Conservation (phyloP, 805 yeast species). For the Starmera quercuum region DNA sequence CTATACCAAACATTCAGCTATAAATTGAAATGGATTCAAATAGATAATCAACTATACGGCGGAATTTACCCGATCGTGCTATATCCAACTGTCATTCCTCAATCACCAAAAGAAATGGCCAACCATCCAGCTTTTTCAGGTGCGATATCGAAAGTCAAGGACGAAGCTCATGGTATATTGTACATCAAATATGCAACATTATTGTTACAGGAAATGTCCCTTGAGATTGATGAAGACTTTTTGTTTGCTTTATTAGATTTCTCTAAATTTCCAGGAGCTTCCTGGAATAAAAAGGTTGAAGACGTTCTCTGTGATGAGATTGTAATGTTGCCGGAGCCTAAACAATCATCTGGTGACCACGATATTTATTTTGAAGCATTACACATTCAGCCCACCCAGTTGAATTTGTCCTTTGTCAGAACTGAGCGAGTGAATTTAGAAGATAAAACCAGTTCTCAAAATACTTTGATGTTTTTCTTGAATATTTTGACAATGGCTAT, state of each 20-base stretch:
- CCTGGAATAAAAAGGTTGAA: conserved; percentile 47
- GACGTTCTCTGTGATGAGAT: conserved; percentile 55
- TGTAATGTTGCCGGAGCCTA: conserved; percentile 66
- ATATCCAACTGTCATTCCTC: conserved; percentile 87
- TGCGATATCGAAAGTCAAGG: conserved; percentile 76
- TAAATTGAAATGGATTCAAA: conserved; percentile 89
- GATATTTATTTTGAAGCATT: conserved; percentile 90
- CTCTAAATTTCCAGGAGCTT: conserved; percentile 71
- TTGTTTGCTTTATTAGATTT: conserved; percentile 76
- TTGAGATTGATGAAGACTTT: conserved; percentile 93
- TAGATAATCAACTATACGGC: conserved; percentile 87
- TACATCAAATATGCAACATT: conserved; percentile 89
- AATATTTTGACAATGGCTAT: conserved; percentile 93
- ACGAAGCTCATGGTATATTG: conserved; percentile 82
- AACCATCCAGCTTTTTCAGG: conserved; percentile 89
- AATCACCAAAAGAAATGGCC: conserved; percentile 73
- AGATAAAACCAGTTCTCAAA: conserved; percentile 53
- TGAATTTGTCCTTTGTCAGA: conserved; percentile 85
- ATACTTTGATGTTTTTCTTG: conserved; percentile 65
- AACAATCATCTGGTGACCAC: conserved; percentile 41
- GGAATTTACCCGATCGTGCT: conserved; percentile 81
- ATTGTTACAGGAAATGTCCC: conserved; percentile 80
- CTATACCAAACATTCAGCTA: conserved; percentile 71
- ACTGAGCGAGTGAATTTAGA: conserved; percentile 71
- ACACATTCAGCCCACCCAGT: conserved; percentile 85